Conservation (phyloP, 208 protist species). For the Trypanosoma congolense region DNA sequence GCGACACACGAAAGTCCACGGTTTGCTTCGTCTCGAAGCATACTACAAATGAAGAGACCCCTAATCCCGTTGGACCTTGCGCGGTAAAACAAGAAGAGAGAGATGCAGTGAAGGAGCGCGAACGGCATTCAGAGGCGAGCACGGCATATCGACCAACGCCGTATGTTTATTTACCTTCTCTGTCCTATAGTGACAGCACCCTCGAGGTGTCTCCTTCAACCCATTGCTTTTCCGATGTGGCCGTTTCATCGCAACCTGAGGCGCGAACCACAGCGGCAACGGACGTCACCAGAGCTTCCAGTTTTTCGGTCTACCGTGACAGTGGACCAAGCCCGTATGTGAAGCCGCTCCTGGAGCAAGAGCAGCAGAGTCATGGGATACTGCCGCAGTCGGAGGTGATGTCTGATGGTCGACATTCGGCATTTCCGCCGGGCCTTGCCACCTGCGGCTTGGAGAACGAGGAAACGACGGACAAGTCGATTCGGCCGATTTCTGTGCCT, state of each 20-base stretch:
- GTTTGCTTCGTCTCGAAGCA: constrained; percentile 69
- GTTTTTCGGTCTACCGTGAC: constrained; percentile 76
- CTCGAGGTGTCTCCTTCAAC: constrained; percentile 37
- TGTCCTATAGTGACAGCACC: constrained; percentile 5
- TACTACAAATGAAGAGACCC: background rate
- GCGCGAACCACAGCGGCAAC: background rate
- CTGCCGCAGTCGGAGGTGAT: constrained; percentile 2
- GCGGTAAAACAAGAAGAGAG: background rate
- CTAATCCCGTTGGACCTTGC: background rate
- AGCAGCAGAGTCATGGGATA: constrained; percentile 1
- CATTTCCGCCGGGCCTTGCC: background rate
- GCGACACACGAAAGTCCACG: constrained; percentile 35
- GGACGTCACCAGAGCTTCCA: constrained; percentile 27
- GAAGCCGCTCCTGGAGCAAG: background rate
- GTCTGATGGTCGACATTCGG: constrained; percentile 6
- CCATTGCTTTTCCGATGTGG: constrained; percentile 11
- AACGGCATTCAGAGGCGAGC: too few species aligned
- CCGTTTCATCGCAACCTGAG: constrained; percentile 19
- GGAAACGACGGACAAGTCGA: background rate
- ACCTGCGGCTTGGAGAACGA: background rate
- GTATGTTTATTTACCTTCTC: background rate
- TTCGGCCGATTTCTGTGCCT: background rate
- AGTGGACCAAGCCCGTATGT: constrained; percentile 20
- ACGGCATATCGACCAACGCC: constrained; percentile 6
- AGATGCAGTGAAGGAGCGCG: too few species aligned